Conservation (phyloP, 164 flowering plant species). For the Chloranthus sessilifolius region DNA sequence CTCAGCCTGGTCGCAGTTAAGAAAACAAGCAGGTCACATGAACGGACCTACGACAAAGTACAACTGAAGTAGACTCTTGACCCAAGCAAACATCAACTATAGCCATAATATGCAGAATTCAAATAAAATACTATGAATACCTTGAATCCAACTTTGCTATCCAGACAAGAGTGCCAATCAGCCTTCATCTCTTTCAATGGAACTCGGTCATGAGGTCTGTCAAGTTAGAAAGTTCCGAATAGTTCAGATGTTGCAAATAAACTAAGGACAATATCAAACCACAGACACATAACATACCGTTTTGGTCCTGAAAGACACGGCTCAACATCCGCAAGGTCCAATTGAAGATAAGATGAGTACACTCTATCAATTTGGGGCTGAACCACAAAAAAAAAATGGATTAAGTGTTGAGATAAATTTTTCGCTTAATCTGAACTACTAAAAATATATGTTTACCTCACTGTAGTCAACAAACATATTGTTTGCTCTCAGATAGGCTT, state of each 20-base stretch:
- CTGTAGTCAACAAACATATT: conserved; percentile 83
- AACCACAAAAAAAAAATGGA: conserved; percentile 4
- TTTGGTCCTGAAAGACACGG: conserved; percentile 88
- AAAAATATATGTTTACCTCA: conserved; percentile 40
- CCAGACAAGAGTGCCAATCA: conserved; percentile 85
- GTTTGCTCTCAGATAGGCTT: conserved; percentile 74
- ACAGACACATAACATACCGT: conserved; percentile 52
- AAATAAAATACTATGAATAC: conserved; percentile 20
- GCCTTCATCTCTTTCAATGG: conserved; percentile 75
- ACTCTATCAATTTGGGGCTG: conserved; percentile 67
- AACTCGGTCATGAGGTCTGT: conserved; percentile 86
- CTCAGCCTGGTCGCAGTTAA: too few relatives aligned
- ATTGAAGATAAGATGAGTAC: conserved; percentile 61
- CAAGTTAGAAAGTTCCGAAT: too few relatives aligned
- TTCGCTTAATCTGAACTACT: conserved; percentile 7
- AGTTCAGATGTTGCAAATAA: too few relatives aligned
- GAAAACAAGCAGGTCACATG: too few relatives aligned
- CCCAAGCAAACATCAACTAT: background rate
- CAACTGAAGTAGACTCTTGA: background rate
- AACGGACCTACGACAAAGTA: too few relatives aligned
- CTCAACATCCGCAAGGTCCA: conserved; percentile 64
- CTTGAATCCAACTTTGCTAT: conserved; percentile 82
- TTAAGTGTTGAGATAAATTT: background rate
- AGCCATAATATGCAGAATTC: conserved; percentile 4
- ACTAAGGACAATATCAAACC: too few relatives aligned